Base-by-base conservation (phyloP, 768 basidiomycete species). In the Boletellus ananas region DNA sequence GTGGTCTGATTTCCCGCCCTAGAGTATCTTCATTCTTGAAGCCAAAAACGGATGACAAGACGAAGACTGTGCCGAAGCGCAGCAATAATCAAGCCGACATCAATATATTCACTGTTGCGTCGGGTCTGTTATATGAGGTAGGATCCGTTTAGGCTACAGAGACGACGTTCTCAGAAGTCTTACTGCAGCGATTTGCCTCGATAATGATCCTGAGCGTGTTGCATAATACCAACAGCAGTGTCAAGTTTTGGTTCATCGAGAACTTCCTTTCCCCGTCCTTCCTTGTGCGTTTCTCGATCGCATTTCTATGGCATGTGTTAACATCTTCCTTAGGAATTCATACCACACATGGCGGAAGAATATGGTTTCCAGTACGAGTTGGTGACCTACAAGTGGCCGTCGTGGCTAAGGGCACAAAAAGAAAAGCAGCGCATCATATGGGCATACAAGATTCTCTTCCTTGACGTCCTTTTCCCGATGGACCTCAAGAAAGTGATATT, bases 171-270 rank as follows among this genome's bases (percentile, higher is more conserved):
- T 62, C 1, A 59, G 31, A 8, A 12, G 18, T 40, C 34, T 36
- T 35, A 8, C 18, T 37, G 56, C 48, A 98, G 93, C 85, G 96
- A 14, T 98, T 99, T 70, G 94, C 85, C 0, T 92, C 91, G 9
- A 97, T 99, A 72, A 99, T 98, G 96, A 91, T 97, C 49, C 76
- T 97, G 33, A 95, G 93, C 58, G 96, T 99, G 29, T 75, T 98
- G 56, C 85, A 85, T 35, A 95, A 98, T 63, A 98, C 96, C 16
- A 84, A 93, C 17, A 89, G 87, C 61, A 87, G 83, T 23, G 94
- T 99, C 68, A 99, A 99, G 68, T 99, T 98, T 72, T 98, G 96
- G 96, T 98, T 98, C 71, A 98, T 99, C 56, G 90, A 96, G 66
- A 98, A 99, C 72, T 99, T 99, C 79, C 78, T 98, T 13, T 98